phyloP scores from a whole-genome alignment of 805 yeast species.

The Zygosaccharomyces rouxii region DNA sequence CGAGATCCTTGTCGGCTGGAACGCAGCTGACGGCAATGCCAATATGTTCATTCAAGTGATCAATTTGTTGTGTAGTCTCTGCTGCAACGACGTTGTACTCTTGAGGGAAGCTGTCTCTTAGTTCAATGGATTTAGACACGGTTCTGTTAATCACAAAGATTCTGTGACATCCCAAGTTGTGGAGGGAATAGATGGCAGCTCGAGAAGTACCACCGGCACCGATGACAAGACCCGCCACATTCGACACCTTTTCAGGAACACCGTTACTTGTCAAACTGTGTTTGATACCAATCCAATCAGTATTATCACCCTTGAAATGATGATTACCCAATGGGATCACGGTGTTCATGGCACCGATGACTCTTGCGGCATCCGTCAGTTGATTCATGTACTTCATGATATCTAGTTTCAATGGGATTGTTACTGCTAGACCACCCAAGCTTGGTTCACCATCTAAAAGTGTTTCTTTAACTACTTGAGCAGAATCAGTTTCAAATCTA shows the following conservation, averaged over 20 bases:
- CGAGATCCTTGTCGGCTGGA: conserved; percentile 76
- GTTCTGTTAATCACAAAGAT: conserved; percentile 85
- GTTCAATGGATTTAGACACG: conserved; percentile 51
- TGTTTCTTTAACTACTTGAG: conserved; percentile 48
- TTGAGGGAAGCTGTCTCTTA: conserved; percentile 58
- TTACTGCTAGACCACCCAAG: conserved; percentile 93
- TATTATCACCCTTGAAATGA: conserved; percentile 73
- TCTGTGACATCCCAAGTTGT: conserved; percentile 66
- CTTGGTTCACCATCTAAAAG: conserved; percentile 42
- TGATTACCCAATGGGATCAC: conserved; percentile 51
- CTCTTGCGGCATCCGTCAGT: conserved; percentile 67
- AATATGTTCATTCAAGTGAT: conserved; percentile 39
- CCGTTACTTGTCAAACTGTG: conserved; percentile 64
- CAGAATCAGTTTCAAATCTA: conserved; percentile 63
- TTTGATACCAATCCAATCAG: conserved; percentile 90
- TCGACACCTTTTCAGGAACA: conserved; percentile 41
- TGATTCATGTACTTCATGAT: conserved; percentile 63
- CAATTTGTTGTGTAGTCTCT: conserved; percentile 45
- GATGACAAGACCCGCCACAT: conserved; percentile 64
- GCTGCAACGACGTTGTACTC: conserved; percentile 56
- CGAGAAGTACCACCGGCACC: conserved; percentile 99
- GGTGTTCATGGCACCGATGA: conserved; percentile 95
- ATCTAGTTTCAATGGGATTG: conserved; percentile 87
- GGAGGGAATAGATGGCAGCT: conserved; percentile 87
- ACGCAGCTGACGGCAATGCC: conserved; percentile 71